Conservation (phyloP, 106 monocot genomes). For the Dioscorea zingiberensis region DNA sequence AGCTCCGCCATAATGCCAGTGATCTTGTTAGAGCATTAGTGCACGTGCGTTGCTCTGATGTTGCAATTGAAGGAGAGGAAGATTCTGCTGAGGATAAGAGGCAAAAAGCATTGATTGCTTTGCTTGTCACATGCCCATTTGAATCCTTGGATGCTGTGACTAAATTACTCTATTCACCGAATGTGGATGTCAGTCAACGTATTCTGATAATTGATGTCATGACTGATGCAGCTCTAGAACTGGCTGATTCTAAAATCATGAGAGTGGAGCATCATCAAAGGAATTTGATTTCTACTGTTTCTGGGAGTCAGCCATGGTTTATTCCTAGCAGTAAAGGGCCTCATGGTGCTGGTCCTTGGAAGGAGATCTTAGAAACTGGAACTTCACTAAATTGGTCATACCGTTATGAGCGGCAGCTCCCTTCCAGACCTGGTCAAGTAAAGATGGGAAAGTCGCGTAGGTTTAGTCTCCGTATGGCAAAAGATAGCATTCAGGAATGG, state of each 20-base stretch:
- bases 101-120: conserved; percentile 69
- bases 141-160: conserved; percentile 75
- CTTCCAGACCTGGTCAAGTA: conserved; percentile 66
- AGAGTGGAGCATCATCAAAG: conserved; percentile 17
- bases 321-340: conserved; percentile 68
- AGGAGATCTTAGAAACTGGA: conserved; percentile 56
- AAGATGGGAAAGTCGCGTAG: conserved; percentile 81
- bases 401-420: conserved; percentile 81
- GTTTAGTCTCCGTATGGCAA: conserved; percentile 55
- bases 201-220: conserved; percentile 92
- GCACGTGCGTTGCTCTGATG: conserved; percentile 75
- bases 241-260: conserved; percentile 53
- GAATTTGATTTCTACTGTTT: conserved; percentile 54
- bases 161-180: conserved; percentile 81
- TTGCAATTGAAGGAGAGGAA: conserved; percentile 83
- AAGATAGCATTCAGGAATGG: conserved; percentile 29
- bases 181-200: conserved; percentile 80
- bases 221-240: conserved; percentile 88
- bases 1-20: conserved; percentile 63
- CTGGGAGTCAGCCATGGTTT: conserved; percentile 68
- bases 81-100: conserved; percentile 84
- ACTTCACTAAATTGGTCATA: conserved; percentile 60
- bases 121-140: conserved; percentile 85
- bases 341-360: conserved; percentile 81
- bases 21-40: conserved; percentile 83